Conservation (phyloP, 129 eudicot species). For the Chrysanthemum lavandulifolium region DNA sequence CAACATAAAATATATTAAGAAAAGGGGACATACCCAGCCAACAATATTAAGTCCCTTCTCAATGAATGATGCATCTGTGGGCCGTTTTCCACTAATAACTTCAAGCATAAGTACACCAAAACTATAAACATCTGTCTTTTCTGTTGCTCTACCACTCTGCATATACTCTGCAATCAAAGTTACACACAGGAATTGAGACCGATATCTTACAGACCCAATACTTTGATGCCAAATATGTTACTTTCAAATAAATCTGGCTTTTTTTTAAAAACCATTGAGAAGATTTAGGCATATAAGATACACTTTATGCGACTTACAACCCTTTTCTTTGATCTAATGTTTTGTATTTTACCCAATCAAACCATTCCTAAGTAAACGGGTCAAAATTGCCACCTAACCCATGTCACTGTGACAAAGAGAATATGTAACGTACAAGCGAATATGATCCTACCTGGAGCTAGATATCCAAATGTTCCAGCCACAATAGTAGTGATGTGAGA, state of each 20-base stretch:
- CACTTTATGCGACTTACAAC: not conserved
- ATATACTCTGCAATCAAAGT: slow-evolving; percentile 65
- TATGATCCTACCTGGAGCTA: slow-evolving; percentile 82
- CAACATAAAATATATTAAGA: slow-evolving; percentile 4
- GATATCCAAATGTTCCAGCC: slow-evolving; percentile 98
- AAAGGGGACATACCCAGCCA: slow-evolving; percentile 64
- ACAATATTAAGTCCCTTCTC: slow-evolving; percentile 85
- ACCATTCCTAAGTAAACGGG: not conserved
- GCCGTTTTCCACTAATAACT: slow-evolving; percentile 79
- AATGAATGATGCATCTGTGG: slow-evolving; percentile 81
- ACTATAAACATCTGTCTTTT: slow-evolving; percentile 77
- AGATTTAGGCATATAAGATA: not conserved
- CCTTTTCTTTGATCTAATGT: not conserved
- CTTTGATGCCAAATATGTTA: too few relatives aligned
- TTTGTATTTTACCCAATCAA: not conserved
- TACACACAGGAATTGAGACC: slow-evolving; percentile 16
- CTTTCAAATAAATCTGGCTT: too few relatives aligned
- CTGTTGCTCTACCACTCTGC: slow-evolving; percentile 97
- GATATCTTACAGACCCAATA: not conserved
- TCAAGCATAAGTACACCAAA: slow-evolving; percentile 79
- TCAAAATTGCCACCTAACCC: slow-evolving; percentile 6
- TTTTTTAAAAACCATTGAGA: not conserved
- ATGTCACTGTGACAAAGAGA: not conserved
- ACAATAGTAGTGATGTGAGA: slow-evolving; percentile 99
- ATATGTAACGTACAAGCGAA: not conserved